Evolutionary conservation across 2,329 filamentous ascomycete species (phyloP).

Genomic region (Alternaria sp.): DNA sequence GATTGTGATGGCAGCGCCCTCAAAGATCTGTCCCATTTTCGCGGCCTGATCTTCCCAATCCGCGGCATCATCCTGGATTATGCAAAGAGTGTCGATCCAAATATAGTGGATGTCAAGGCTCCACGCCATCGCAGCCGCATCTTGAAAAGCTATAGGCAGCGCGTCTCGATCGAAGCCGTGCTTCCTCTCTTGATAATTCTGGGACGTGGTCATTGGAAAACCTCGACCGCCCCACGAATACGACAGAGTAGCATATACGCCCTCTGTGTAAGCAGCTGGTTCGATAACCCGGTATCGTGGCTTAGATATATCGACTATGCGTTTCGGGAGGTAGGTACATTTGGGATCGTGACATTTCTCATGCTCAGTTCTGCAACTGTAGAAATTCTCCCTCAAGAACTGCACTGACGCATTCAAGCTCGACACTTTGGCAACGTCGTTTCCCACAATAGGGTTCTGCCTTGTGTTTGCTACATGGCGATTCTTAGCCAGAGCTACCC

Average conservation of each 20-base stretch:
- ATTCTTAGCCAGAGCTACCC: neutral
- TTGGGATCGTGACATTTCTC: neutral
- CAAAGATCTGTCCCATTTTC: constrained; percentile 7
- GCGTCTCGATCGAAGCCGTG: neutral
- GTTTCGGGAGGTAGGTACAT: neutral
- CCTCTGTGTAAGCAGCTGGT: neutral
- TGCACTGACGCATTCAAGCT: neutral
- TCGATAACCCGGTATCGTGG: neutral
- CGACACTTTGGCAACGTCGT: neutral
- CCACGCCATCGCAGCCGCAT: neutral
- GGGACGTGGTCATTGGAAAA: neutral
- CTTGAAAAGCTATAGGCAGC: neutral
- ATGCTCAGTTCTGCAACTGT: neutral
- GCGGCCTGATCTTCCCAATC: constrained; percentile 9
- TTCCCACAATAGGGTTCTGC: neutral
- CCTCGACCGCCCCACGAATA: neutral
- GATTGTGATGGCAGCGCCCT: constrained; percentile 5
- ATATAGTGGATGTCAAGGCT: neutral
- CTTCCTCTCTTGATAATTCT: neutral
- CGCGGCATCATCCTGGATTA: neutral
- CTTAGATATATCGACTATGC: neutral
- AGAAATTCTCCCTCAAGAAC: neutral
- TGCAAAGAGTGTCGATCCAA: neutral
- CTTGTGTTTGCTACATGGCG: neutral
- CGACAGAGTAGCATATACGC: neutral